Base-by-base conservation (phyloP, 2,329 filamentous ascomycete genomes). In the Clonostachys chloroleuca region DNA sequence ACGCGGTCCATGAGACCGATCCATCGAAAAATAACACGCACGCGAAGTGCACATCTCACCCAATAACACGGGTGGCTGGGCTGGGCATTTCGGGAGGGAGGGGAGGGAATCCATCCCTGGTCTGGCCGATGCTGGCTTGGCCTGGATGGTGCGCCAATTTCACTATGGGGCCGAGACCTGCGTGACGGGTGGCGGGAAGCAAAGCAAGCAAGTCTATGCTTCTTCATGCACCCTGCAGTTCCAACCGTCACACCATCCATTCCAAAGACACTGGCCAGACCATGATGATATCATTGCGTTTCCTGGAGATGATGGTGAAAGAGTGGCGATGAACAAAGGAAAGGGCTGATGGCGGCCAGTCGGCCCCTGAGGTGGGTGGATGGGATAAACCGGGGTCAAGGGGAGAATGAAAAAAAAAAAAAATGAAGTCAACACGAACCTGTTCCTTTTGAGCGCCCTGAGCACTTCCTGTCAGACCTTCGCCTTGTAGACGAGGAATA, bases 401-500 rank as follows among this genome's bases (percentile, higher is more conserved):
- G 34, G 7, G 20, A 41, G 33, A 34, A 24, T 16, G 20, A 16
- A 14, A 14, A 17, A 37, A 14, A 17, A 37, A 36, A 20, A 30
- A 30, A 30, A 10, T 30, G 24, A 37, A 34, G 30, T 34, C 36
- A 37, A 34, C 44, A 60, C 78, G 64, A 74, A 84, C 81, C 73
- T 79, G 74, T 49, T 75, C 74, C 55, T 69, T 68, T 40, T 65
- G 56, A 42, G 63, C 61, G 65, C 82, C 81, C 66, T 77, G 81
- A 61, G 75, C 74, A 58, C 78, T 69, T 54, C 83, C 81, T 61
- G 79, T 80, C 65, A 75, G 79, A 55, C 80, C 75, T 66, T 85
- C 84, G 65, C 81, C 83, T 70, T 77, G 77, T 56, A 74, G 68
- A 58, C 81, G 80, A 60, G 85, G 79, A 61, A 88, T 75, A 58